Evolutionary conservation across 2,329 filamentous ascomycete species (phyloP), one percentile per base, ranked within the genome.

Genomic region (Diaporthe aspalathi): DNA sequence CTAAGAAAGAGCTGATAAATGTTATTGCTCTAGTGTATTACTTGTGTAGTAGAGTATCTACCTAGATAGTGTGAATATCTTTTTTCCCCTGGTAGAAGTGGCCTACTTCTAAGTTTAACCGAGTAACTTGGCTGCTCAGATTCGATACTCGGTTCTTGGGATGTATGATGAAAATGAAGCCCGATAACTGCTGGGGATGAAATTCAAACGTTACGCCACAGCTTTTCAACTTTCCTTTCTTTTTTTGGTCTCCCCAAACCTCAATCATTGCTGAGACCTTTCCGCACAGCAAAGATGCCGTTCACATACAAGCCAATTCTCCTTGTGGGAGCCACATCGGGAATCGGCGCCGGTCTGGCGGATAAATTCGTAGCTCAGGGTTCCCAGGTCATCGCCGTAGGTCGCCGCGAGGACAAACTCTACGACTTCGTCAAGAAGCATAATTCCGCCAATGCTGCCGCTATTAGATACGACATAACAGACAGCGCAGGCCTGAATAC

Each of bases 271-370:
- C 38, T n/a, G 20, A 20, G 20, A 8, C 8, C 8, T 43, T 47
- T 32, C 24, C 3, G 17, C 17, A 62, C 57, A 32, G 32, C 40
- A 14, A 60, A 68, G 17, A 60, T 68, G 66, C 50, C 52, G 4
- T 68, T 68, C 38, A 27, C 16, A 24, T 88, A 87, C 76, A 85
- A 86, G 52, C 83, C 84, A 73, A 81, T 85, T 11, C 82, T 88
- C 27, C 68, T 88, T n/a, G 76, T 88, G 67, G 85, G 86, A 4
- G 85, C 85, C 16, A 87, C 86, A 1, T 83, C 84, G 12, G 86
- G 85, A 45, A 88, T 88, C 67, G 86, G 86, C 47, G 77, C 77
- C 60, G 84, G 81, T 1, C 78, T 88, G 74, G 83, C 84, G 11
- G 67, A 76, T 35, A 76, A 76, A 70, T 73, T 77, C 14, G 73